A percentile compares a stretch with the other conserved stretches of the same genome.
Conservation (phyloP, 345 rosid genomes). For the Hirschfeldia incana region DNA sequence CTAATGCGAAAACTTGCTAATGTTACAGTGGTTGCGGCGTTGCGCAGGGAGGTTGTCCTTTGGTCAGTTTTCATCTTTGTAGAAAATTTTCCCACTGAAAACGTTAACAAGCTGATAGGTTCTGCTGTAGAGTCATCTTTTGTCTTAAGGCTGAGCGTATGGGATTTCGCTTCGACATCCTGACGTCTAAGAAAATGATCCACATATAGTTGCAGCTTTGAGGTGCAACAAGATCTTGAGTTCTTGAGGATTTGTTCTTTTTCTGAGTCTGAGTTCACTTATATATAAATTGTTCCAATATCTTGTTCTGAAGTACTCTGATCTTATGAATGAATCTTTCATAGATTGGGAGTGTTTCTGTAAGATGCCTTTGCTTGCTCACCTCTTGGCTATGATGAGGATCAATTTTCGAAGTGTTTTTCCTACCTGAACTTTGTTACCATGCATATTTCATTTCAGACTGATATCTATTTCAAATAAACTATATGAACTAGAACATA, state of each 20-base stretch:
- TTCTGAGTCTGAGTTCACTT: neutral
- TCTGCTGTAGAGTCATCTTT: slow-evolving; percentile 12
- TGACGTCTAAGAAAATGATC: slow-evolving; percentile 55
- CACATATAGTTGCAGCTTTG: slow-evolving; percentile 71
- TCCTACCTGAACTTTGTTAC: neutral
- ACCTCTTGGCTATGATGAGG: slow-evolving; percentile 64
- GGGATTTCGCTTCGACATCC: slow-evolving; percentile 78
- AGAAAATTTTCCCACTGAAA: neutral
- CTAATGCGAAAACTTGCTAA: slow-evolving; percentile 59
- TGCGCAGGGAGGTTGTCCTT: slow-evolving; percentile 88
- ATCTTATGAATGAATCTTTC: slow-evolving; percentile 2
- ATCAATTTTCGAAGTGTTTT: neutral
- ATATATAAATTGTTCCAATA: neutral
- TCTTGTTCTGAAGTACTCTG: slow-evolving; percentile 6
- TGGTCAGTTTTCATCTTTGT: slow-evolving; percentile 43
- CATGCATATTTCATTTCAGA: no score
- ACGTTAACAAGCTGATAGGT: slow-evolving; percentile 10
- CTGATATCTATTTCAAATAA: no score
- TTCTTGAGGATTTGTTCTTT: slow-evolving; percentile 14
- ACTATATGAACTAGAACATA: no score
- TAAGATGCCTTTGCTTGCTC: slow-evolving; percentile 75
- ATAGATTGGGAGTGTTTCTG: slow-evolving; percentile 85
- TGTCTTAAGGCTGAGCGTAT: slow-evolving; percentile 69
- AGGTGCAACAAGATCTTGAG: slow-evolving; percentile 45
- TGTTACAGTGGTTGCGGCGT: slow-evolving; percentile 59